Conservation (phyloP, 2,329 filamentous ascomycete genomes). For the Alternaria triticina region DNA sequence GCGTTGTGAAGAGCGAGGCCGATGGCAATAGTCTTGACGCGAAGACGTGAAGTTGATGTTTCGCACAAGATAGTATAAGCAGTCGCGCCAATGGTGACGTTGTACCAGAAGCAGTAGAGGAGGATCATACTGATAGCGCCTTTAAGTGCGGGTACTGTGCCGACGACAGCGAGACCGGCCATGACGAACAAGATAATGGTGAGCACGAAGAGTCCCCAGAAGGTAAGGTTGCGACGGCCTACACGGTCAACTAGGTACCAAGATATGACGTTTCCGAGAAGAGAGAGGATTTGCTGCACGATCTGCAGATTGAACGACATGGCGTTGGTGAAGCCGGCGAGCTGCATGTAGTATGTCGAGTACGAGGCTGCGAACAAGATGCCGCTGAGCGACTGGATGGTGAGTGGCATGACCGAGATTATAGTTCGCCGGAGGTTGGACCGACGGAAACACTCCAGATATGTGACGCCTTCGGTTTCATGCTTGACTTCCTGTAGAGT, state of each 20-base stretch:
- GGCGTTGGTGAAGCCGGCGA: slow-evolving; percentile 48
- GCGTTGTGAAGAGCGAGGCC: slow-evolving; percentile 46
- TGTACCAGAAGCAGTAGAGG: slow-evolving; percentile 69
- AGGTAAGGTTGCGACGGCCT: slow-evolving; percentile 74
- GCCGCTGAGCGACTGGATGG: slow-evolving; percentile 49
- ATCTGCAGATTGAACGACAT: slow-evolving; percentile 51
- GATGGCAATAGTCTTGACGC: slow-evolving; percentile 64
- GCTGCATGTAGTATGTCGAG: slow-evolving; percentile 53
- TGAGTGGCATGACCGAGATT: slow-evolving; percentile 59
- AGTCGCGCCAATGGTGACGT: slow-evolving; percentile 83
- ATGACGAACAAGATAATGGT: slow-evolving; percentile 74
- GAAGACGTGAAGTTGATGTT: slow-evolving; percentile 77
- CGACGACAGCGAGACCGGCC: slow-evolving; percentile 35
- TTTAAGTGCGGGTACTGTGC: slow-evolving; percentile 59
- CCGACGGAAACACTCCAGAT: slow-evolving; percentile 81
- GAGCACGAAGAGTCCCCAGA: slow-evolving; percentile 65
- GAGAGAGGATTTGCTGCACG: slow-evolving; percentile 63
- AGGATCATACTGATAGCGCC: slow-evolving; percentile 43
- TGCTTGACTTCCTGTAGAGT: slow-evolving; percentile 44
- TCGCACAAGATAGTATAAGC: slow-evolving; percentile 86
- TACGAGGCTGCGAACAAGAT: slow-evolving; percentile 37
- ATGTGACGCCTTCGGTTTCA: slow-evolving; percentile 66
- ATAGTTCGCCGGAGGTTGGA: slow-evolving; percentile 77
- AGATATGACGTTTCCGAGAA: slow-evolving; percentile 70
- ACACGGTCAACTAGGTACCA: slow-evolving; percentile 80